Evolutionary conservation across 1,139 yeast genomes (phyloP).

Genomic region (Pichia sp.): DNA sequence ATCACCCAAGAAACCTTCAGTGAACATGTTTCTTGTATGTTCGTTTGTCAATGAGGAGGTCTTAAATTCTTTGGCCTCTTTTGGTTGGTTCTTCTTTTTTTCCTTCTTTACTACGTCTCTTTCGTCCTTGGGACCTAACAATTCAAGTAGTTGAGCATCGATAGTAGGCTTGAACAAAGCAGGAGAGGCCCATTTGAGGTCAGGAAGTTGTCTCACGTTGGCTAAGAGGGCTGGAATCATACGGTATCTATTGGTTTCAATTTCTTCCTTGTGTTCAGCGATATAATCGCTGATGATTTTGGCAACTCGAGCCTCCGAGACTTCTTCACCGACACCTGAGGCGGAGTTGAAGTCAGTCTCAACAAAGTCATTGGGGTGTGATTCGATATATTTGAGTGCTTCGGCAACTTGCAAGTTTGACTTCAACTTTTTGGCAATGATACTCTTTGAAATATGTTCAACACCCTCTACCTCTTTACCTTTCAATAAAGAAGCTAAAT

Average conservation of each 20-base stretch:
- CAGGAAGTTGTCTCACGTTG: conserved; percentile 66
- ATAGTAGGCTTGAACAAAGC: conserved; percentile 79
- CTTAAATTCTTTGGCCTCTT: conserved; percentile 24
- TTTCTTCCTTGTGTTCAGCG: conserved; percentile 50
- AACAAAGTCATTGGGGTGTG: conserved; percentile 40
- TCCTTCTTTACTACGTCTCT: conserved; percentile 82
- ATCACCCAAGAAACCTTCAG: conserved; percentile 93
- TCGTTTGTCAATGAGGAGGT: conserved; percentile 26
- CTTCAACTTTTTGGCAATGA: conserved; percentile 60
- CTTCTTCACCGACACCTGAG: conserved; percentile 79
- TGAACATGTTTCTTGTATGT: conserved; percentile 75
- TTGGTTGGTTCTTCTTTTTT: conserved; percentile 45
- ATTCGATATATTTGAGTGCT: conserved; percentile 68
- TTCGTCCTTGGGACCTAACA: conserved; percentile 93
- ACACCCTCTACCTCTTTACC: conserved; percentile 43
- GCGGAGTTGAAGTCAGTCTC: conserved; percentile 50
- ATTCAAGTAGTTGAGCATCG: conserved; percentile 64
- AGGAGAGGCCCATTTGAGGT: conserved; percentile 90
- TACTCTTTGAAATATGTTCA: conserved; percentile 52
- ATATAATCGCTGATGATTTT: conserved; percentile 57
- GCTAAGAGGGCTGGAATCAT: conserved; percentile 73
- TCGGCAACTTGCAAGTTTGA: conserved; percentile 74
- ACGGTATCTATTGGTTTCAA: conserved; percentile 70
- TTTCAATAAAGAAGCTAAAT: conserved; percentile 66
- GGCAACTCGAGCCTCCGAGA: conserved; percentile 63